These are phyloP conservation scores for Rhododendron vialii DNA, from an alignment of 148 eudicot genomes.

Conservation along the genomic window DNA sequence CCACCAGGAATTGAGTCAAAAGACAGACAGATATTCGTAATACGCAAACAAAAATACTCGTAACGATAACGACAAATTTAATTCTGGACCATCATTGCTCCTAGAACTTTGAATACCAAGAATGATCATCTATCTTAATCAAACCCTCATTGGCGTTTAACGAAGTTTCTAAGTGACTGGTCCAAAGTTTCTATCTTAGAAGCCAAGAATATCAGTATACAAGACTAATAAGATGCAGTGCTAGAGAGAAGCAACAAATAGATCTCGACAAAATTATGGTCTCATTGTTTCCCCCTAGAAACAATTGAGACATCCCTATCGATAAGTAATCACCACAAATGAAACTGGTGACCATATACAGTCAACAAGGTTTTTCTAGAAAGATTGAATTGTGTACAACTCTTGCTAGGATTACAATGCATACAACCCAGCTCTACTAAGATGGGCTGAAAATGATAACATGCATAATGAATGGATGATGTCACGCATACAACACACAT, in stretches of 20 bases:
- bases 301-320: background rate
- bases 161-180: background rate
- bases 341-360: background rate
- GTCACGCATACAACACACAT: background rate
- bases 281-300: background rate
- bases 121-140: background rate
- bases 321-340: background rate
- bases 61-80: background rate
- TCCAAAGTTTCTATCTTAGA: constrained; percentile 19
- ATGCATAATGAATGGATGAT: background rate
- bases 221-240: background rate
- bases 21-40: background rate
- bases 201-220: background rate
- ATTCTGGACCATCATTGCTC: background rate
- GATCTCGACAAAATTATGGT: constrained; percentile 2
- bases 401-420: background rate
- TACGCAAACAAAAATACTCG: background rate
- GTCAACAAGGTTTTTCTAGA: background rate
- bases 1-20: background rate
- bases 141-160: background rate
- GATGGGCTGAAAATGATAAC: background rate
- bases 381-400: background rate
- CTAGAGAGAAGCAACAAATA: background rate
- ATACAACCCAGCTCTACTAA: background rate
- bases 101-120: background rate